Conservation (phyloP, 2,329 filamentous ascomycete species). For the Cercospora sp. region DNA sequence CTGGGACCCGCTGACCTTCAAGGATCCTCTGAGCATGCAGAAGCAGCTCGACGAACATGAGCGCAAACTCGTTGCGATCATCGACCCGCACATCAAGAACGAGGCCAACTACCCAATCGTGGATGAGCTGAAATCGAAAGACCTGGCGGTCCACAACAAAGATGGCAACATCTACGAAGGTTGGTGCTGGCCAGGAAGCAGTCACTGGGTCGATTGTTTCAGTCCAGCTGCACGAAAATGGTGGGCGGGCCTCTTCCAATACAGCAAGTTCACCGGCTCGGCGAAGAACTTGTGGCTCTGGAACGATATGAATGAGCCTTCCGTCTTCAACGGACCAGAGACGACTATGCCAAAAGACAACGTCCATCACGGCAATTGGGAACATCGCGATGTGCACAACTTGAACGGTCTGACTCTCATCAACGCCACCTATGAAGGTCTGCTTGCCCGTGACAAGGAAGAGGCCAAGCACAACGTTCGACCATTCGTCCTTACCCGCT, state of each 20-base stretch:
- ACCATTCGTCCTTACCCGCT: constrained; percentile 89
- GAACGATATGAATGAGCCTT: constrained; percentile 99
- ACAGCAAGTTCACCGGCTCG: constrained; percentile 82
- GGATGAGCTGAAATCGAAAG: constrained; percentile 79
- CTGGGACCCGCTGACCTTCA: constrained; percentile 88
- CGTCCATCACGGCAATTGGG: constrained; percentile 85
- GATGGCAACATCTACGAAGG: constrained; percentile 86
- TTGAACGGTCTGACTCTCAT: constrained; percentile 92
- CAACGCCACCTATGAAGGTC: constrained; percentile 86
- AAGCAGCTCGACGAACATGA: constrained; percentile 82
- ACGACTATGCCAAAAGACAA: constrained; percentile 99
- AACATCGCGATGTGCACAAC: constrained; percentile 96
- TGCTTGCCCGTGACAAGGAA: constrained; percentile 81
- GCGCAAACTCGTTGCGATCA: constrained; percentile 88
- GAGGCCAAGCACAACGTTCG: constrained; percentile 61
- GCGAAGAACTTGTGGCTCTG: constrained; percentile 87
- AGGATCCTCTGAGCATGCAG: constrained; percentile 82
- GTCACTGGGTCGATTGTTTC: constrained; percentile 94
- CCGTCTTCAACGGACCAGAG: constrained; percentile 97
- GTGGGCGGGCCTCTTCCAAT: constrained; percentile 89
- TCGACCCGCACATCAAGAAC: constrained; percentile 98
- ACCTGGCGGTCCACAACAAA: constrained; percentile 85
- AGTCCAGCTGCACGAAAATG: constrained; percentile 87
- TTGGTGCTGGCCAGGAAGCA: constrained; percentile 98
- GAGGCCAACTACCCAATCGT: constrained; percentile 73